phyloP scores from a whole-genome alignment of 2,329 filamentous ascomycete genomes.

The Phyllosticta capitalensis region DNA sequence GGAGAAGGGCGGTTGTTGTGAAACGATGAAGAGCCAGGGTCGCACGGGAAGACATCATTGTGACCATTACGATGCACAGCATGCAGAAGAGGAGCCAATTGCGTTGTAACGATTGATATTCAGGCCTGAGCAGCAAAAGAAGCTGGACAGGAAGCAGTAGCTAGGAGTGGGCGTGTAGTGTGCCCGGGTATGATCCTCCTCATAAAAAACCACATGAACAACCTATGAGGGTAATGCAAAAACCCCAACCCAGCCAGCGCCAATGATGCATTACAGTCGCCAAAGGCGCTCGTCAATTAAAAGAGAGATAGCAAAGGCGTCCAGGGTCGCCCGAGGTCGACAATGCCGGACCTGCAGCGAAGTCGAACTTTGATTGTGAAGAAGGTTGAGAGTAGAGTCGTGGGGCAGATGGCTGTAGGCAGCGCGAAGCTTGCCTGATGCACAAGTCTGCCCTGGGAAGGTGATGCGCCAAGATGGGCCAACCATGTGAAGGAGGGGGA shows the following conservation, averaged over 20 bases:
- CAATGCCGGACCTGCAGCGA: background rate
- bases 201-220: constrained; percentile 1
- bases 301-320: constrained; percentile 4
- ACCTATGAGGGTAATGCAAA: constrained; percentile 8
- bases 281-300: constrained; percentile 7
- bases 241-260: constrained; percentile 1
- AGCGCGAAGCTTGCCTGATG: background rate
- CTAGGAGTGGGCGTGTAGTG: constrained; percentile 9
- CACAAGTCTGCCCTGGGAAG: background rate
- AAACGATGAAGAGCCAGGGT: background rate
- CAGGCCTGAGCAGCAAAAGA: too few species aligned
- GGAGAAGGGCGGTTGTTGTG: background rate
- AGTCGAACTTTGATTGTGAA: background rate
- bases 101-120: background rate
- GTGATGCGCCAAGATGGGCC: background rate
- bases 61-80: background rate
- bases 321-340: background rate
- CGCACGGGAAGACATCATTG: background rate
- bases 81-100: too few species aligned
- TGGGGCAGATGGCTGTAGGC: background rate
- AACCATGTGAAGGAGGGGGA: background rate
- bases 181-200: constrained; percentile 11
- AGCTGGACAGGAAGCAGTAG: constrained; percentile 4
- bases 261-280: constrained; percentile 8
- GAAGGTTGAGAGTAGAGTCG: background rate